Evolutionary conservation across 176 grass and related monocot genomes (phyloP).

Genomic region (Aegilops sharonensis): DNA sequence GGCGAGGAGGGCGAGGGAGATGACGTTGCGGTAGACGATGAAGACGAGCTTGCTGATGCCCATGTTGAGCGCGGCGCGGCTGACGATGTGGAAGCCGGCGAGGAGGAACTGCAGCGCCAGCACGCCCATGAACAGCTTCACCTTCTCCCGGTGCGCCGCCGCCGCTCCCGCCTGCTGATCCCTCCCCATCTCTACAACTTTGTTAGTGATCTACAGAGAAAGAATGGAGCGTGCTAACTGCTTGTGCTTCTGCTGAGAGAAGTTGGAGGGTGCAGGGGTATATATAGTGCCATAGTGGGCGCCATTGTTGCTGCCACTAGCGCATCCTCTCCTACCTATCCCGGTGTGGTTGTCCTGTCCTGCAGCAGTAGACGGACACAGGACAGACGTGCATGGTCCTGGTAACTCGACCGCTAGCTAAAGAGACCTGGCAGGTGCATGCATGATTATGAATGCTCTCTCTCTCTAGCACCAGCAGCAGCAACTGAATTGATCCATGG

Average conservation of each 20-base stretch:
- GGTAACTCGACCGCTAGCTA: neutral
- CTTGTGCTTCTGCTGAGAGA: neutral
- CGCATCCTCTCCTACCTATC: neutral
- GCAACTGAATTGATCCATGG: slow-evolving; percentile 24
- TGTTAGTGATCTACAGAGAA: neutral
- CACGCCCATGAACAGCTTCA: slow-evolving; percentile 74
- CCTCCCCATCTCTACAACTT: neutral
- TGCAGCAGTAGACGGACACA: neutral
- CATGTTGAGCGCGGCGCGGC: slow-evolving; percentile 83
- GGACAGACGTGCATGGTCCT: slow-evolving; percentile 6
- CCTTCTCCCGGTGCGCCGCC: slow-evolving; percentile 52
- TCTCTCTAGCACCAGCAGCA: neutral
- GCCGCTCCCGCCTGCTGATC: slow-evolving; percentile 8
- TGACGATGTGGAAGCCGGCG: slow-evolving; percentile 90
- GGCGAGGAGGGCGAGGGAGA: slow-evolving; percentile 77
- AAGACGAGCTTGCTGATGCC: slow-evolving; percentile 93
- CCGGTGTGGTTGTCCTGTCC: slow-evolving; percentile 22
- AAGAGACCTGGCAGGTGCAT: slow-evolving; percentile 36
- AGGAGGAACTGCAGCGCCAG: slow-evolving; percentile 72
- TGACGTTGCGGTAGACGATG: slow-evolving; percentile 86
- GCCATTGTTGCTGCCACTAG: neutral
- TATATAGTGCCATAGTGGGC: slow-evolving; percentile 18
- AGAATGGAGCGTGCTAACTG: neutral
- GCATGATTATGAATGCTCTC: neutral
- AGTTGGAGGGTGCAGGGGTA: neutral